Evolutionary conservation across 169 alveolate genomes (phyloP).

Genomic region (Plasmodium malariae): DNA sequence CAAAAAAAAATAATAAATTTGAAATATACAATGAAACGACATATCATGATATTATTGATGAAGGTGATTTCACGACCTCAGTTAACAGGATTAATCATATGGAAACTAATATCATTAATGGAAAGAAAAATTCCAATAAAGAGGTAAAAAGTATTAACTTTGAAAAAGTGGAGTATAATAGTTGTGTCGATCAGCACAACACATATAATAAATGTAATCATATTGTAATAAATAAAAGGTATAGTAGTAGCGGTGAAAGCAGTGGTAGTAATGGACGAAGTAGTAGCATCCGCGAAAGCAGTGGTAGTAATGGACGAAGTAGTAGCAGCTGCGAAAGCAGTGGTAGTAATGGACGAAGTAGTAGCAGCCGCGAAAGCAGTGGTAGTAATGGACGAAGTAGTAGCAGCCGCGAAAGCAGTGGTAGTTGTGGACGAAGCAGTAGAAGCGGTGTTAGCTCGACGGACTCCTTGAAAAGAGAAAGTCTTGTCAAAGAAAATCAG

Average conservation of each 20-base stretch:
- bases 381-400: too few relatives aligned
- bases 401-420: too few relatives aligned
- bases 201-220: slow-evolving; percentile 32
- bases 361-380: too few relatives aligned
- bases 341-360: too few relatives aligned
- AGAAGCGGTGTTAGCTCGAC: too few relatives aligned
- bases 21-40: slow-evolving; percentile 4
- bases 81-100: not conserved
- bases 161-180: slow-evolving; percentile 41
- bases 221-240: slow-evolving; percentile 21
- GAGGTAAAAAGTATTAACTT: not conserved
- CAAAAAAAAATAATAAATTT: not conserved
- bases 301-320: too few relatives aligned
- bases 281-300: too few relatives aligned
- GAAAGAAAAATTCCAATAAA: not conserved
- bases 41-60: slow-evolving; percentile 53
- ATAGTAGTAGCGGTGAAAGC: not conserved
- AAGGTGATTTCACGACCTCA: slow-evolving; percentile 1
- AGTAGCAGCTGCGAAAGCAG: too few relatives aligned
- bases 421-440: too few relatives aligned
- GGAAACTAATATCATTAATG: not conserved
- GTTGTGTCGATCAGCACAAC: slow-evolving; percentile 13
- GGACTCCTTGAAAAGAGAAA: too few relatives aligned
- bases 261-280: not conserved
- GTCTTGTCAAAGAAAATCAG: too few relatives aligned